Base-by-base conservation (phyloP, 805 yeast genomes). In the Dipodascus albidus region DNA sequence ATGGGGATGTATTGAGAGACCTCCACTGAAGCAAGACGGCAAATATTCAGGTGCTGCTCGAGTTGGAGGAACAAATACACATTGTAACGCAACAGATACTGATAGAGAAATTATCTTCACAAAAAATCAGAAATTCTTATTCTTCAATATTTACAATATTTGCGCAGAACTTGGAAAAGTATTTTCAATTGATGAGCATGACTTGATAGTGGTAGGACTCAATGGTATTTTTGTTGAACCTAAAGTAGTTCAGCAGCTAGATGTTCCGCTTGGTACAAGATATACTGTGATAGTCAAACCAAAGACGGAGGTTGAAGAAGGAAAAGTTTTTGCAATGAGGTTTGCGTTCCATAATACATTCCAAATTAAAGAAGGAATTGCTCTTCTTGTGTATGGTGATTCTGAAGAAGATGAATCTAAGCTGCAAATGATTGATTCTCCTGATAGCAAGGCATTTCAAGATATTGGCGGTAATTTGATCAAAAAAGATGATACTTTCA, bases 191-290 rank as follows among this genome's bases (percentile, higher is more conserved):
- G 70, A 67, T 44, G 55, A 60, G 23, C 65, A 63, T 48, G 41
- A 55, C 54, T 22, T 64, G 47, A 52, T 58, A 20, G 60, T 67
- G 4, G 57, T 70, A 2, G 74, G 69, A 50, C 69, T 67, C 0
- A 73, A 70, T 42, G 69, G 71, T 1, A 59, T 63, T 3, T 53
- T 54, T 4, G 57, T 63, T 2, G 55, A 55, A 50, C 69, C 70
- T 0, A 21, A 58, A 3, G 52, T 50, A 1, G 56, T 62, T 11
- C 59, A 61, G 22, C 60, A 57, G 23, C 56, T 67, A 1, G 58
- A 63, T 4, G 54, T 69, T 2, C 76, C 91, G 0, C 87, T 85
- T 20, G 96, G 91, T 6, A 96, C 90, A 69, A 73, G 97, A 64
- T 79, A 84, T 64, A 75, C 87, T 42, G 83, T 87, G 1, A 69